Evolutionary conservation across 306 rosid species (phyloP), one percentile per base, ranked within the genome.

Genomic region (Cotoneaster glaucophyllus): DNA sequence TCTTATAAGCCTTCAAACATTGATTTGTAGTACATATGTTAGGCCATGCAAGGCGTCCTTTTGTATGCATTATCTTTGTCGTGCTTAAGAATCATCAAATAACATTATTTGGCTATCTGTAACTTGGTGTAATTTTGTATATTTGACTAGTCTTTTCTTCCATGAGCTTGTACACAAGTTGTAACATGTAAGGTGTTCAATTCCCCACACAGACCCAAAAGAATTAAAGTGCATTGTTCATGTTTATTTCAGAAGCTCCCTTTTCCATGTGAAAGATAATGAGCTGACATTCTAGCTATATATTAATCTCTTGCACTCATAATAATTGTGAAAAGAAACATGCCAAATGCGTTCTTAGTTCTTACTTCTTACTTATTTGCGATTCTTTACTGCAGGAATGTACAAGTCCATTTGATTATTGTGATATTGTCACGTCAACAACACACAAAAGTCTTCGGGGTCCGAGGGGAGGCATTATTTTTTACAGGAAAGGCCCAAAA

Each of bases 391-490:
- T 77, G 22, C 87, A 87, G 97, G 93, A 88, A 85, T 87, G 90
- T 37, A 85, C 69, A 9, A 87, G 88, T 79, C 97, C 93, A 26
- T 93, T 93, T 81, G 88, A 91, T 71, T 86, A 80, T 77, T 89
- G 97, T 84, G 91, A 90, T 87, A 74, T 90, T 66, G 90, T 90
- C 34, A 87, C 98, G 31, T 94, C 96, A 71, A 92, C 96, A 48
- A 94, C 95, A 22, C 91, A 94, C 94, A 94, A 94, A 85, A 88
- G 97, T 78, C 96, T 90, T 70, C 83, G 88, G 56, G 98, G 95
- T 77, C 95, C 96, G 66, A 87, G 96, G 86, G 93, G 97, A 75
- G 97, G 98, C 64, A 89, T 93, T 64, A 80, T 93, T 72, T 91
- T 93, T 78, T 88, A 88, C 69, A 84, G 96, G 80, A 91, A 73